These are phyloP conservation scores for Salix brachista DNA, from an alignment of 345 rosid genomes.

Conservation along the genomic window DNA sequence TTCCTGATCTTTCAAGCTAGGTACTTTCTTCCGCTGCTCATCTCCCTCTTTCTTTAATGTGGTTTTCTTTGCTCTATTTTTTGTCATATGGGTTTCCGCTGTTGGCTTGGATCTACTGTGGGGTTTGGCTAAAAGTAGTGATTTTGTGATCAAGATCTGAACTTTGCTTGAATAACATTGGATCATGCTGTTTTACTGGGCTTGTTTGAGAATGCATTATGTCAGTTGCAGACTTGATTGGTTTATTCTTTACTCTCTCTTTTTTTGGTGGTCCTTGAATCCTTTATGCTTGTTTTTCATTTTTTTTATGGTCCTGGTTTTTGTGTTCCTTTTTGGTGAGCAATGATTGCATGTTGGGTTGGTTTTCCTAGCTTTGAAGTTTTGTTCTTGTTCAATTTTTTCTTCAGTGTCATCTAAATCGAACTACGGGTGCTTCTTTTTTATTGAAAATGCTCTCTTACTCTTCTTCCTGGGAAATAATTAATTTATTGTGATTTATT, in stretches of 20 bases:
- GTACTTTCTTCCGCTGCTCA: slow-evolving; percentile 21
- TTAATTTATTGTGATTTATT: neutral
- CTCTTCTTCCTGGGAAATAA: neutral
- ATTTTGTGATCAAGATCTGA: slow-evolving; percentile 43
- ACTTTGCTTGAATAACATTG: slow-evolving; percentile 14
- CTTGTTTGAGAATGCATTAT: slow-evolving; percentile 20
- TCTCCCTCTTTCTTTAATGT: neutral
- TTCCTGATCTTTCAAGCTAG: slow-evolving; percentile 29
- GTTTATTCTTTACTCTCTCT: slow-evolving; percentile 16
- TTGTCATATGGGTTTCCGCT: slow-evolving; percentile 28
- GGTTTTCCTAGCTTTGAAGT: neutral
- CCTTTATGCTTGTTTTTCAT: slow-evolving; percentile 2
- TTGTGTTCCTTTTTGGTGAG: neutral
- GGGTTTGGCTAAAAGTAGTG: slow-evolving; percentile 14
- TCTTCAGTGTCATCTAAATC: neutral
- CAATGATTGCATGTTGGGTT: slow-evolving; percentile 4
- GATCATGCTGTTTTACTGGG: slow-evolving; percentile 7
- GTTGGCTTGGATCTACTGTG: slow-evolving; percentile 40
- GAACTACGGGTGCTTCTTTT: slow-evolving; percentile 11
- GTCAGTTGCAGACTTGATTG: slow-evolving; percentile 10
- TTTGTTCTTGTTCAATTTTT: neutral
- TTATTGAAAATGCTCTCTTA: neutral
- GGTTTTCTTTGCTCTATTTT: slow-evolving; percentile 17
- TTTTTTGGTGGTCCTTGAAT: slow-evolving; percentile 27
- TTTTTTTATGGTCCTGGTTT: neutral